Base-by-base conservation (phyloP, 2,329 filamentous ascomycete species). In the Fusarium torreyae region DNA sequence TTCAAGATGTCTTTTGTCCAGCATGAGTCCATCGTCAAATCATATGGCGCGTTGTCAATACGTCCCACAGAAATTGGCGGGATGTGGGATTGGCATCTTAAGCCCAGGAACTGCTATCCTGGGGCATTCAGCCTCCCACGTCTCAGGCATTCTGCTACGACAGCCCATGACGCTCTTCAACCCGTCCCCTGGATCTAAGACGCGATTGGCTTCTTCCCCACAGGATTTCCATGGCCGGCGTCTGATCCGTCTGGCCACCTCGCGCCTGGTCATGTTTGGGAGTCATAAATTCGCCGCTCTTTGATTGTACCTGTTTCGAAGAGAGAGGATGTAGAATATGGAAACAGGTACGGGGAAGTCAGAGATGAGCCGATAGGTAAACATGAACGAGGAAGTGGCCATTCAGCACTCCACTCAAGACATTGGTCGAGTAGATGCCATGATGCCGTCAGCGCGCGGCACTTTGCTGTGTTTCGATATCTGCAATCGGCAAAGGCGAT, bases 131-230 rank as follows among this genome's bases (percentile, higher is more conserved):
- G 50, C 45, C 59, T 73, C 52, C 17, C 34, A 69, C 24, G 55
- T 59, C 57, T 58, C 54, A 46, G 69, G 44, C 43, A 46, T 48
- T 61, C 48, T 62, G 43, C 31, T 62, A 46, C 28, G 38, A 65
- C 52, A 60, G 43, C 49, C 45, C 39, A 75, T 75, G 74, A 73
- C 71, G 71, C 64, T 69, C 52, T 31, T 66, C 42, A 54, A 61
- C 66, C 67, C 61, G 64, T 71, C 62, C 54, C 57, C 49, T 67
- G 65, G 66, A 53, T 51, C 58, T 48, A 51, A 53, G 65, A 63
- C 57, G 63, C 58, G 61, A 69, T 73, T 74, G 71, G 64, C 52
- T 63, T 71, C 62, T 70, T 70, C 73, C 62, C 68, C 58, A 71
- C 61, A 69, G 42, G 44, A 55, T 64, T 63, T 66, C 43, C 43